Base-by-base conservation (phyloP, 805 yeast genomes). In the Ogataea pini region DNA sequence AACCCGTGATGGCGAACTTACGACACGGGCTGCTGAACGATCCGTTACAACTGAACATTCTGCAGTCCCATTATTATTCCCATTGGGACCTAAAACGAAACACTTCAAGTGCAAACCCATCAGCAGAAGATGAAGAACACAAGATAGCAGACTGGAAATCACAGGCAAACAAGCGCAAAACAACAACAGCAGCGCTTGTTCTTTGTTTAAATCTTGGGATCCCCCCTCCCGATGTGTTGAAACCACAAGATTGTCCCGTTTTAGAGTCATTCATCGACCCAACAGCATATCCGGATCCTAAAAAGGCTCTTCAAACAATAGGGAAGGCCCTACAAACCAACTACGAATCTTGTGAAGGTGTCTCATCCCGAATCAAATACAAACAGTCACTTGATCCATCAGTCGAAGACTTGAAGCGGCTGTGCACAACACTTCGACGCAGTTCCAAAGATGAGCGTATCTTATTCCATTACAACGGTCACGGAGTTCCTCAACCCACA, bases 401-500 rank as follows among this genome's bases (percentile, higher is more conserved):
- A 46, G 97, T 91, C 17, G 99, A 94, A 62, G 99, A 94, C 62
- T 85, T 90, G 33, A 92, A 92, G 63, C 75, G 97, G 42, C 86
- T 91, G 57, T 91, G 97, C 65, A 86, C 89, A 56, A 86, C 95
- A 0, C 71, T 94, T 50, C 75, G 99, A 56, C 76, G 97, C 47
- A 86, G 86, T 49, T 96, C 97, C 2, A 89, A 91, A 61, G 97
- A 92, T 52, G 98, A 92, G 64, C 76, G 99, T 50, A 86, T 92
- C 8, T 66, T 94, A 46, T 92, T 94, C 65, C 98, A 94, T 65
- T 94, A 94, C 65, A 94, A 94, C 59, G 99, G 99, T 6, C 99
- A 94, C 63, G 99, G 99, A 19, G 99, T 94, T 1, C 99, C 99
- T 0, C 89, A 89, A 59, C 98, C 99, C 0, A 94, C 99, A 0